A percentile compares a stretch with the other conserved stretches of the same genome.
phyloP scores from a whole-genome alignment of 192 early-diverging fungal species.

The Entrophospora sp. region DNA sequence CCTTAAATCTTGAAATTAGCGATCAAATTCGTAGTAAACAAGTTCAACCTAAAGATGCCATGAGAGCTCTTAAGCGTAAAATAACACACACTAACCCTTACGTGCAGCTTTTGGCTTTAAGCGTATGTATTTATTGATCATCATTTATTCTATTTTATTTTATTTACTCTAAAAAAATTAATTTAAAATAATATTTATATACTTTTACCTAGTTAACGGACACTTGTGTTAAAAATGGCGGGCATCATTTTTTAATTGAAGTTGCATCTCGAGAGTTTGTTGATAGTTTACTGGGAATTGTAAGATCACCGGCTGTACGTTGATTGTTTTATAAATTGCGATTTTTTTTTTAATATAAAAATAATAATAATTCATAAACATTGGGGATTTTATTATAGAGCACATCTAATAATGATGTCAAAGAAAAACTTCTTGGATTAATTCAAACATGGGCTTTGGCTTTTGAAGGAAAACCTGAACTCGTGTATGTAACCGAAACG shows the following conservation, averaged over 20 bases:
- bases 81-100: conserved; percentile 89
- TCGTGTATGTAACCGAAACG: conserved; percentile 71
- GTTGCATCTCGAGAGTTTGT: conserved; percentile 84
- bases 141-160: neutral
- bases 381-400: conserved; percentile 29
- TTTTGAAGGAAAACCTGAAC: conserved; percentile 68
- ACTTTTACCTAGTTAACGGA: conserved; percentile 58
- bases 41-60: conserved; percentile 64
- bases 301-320: conserved; percentile 43
- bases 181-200: neutral
- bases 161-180: neutral
- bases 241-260: conserved; percentile 75
- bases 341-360: neutral
- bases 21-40: conserved; percentile 89
- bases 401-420: conserved; percentile 65
- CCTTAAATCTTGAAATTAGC: conserved; percentile 77
- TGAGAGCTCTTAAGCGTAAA: conserved; percentile 66
- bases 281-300: conserved; percentile 65
- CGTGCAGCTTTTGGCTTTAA: conserved; percentile 82
- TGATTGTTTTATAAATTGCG: neutral
- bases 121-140: conserved; percentile 31
- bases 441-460: conserved; percentile 89
- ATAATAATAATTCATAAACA: neutral
- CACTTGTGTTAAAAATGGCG: conserved; percentile 93
- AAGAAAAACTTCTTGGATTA: conserved; percentile 58